phyloP scores from a whole-genome alignment of 805 yeast genomes.

The Candida khao-thaluensis region DNA sequence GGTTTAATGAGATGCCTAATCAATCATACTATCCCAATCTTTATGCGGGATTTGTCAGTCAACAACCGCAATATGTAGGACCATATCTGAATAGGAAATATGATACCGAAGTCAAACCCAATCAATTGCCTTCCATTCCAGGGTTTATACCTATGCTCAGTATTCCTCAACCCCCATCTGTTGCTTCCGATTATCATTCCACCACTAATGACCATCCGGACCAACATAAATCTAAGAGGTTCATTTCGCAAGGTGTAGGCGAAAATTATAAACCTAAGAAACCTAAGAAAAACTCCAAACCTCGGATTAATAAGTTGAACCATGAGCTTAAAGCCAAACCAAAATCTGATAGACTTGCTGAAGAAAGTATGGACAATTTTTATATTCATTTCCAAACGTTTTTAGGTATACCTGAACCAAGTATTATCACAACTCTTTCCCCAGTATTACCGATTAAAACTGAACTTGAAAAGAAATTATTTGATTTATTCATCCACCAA shows the following conservation, averaged over 20 bases:
- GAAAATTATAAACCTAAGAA: constrained; percentile 32
- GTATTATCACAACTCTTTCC: constrained; percentile 4
- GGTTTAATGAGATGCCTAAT: not conserved
- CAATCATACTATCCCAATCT: not conserved
- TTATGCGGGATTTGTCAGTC: constrained; percentile 1
- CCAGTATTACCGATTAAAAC: constrained; percentile 15
- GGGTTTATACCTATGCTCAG: not conserved
- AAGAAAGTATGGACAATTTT: constrained; percentile 8
- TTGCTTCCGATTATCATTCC: not conserved
- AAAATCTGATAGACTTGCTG: constrained; percentile 8
- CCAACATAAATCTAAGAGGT: not conserved
- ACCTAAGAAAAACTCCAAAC: constrained; percentile 36
- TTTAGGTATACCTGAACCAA: constrained; percentile 6
- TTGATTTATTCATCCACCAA: constrained; percentile 32
- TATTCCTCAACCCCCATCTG: not conserved
- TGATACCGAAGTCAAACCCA: constrained; percentile 2
- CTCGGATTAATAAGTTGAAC: constrained; percentile 35
- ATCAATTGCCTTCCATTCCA: not conserved
- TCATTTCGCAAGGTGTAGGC: not conserved
- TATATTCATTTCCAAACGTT: constrained; percentile 9
- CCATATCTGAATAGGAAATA: constrained; percentile 11
- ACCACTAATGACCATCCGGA: not conserved
- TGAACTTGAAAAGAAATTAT: constrained; percentile 29
- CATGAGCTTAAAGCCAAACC: constrained; percentile 5
- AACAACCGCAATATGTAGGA: constrained; percentile 8